A percentile compares a stretch with the other conserved stretches of the same genome.
phyloP scores from a whole-genome alignment of 2,329 filamentous ascomycete species.

The Neonectria neomacrospora region DNA sequence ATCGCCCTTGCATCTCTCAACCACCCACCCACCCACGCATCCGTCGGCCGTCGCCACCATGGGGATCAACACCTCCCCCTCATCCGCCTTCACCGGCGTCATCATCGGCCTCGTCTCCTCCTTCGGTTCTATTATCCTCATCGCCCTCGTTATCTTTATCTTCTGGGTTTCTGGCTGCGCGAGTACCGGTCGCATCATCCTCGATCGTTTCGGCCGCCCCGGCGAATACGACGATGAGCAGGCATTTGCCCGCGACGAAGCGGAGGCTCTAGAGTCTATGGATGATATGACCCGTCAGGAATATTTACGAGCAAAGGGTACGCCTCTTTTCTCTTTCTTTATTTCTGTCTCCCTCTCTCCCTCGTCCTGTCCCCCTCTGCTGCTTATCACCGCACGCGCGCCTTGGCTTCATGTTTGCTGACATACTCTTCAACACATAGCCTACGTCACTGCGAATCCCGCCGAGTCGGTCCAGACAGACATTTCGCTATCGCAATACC shows the following conservation, averaged over 20 bases:
- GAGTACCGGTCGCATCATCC: conserved; percentile 84
- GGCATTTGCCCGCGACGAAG: conserved; percentile 92
- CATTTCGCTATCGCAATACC: conserved; percentile 95
- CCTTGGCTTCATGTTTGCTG: conserved; percentile 24
- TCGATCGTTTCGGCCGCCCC: conserved; percentile 91
- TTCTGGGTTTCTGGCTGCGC: conserved; percentile 81
- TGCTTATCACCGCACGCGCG: conserved; percentile 16
- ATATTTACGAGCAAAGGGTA: conserved; percentile 95
- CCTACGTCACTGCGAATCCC: conserved; percentile 92
- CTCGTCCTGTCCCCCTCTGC: neutral
- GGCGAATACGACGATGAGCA: conserved; percentile 99
- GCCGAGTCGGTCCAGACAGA: conserved; percentile 96
- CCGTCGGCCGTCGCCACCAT: conserved; percentile 40
- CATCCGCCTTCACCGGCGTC: conserved; percentile 75
- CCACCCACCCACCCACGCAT: conserved; percentile 5
- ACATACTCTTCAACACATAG: conserved; percentile 59
- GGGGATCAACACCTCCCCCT: conserved; percentile 48
- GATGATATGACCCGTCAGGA: conserved; percentile 91
- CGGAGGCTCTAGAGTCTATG: conserved; percentile 94
- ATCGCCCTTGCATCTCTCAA: neutral
- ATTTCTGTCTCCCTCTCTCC: neutral
- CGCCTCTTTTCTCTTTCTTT: conserved; percentile 32
- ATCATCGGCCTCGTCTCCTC: conserved; percentile 95
- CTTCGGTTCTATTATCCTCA: conserved; percentile 88
- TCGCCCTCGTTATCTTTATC: conserved; percentile 89